phyloP scores from a whole-genome alignment of 208 protist species.

The Leishmania mexicana region DNA sequence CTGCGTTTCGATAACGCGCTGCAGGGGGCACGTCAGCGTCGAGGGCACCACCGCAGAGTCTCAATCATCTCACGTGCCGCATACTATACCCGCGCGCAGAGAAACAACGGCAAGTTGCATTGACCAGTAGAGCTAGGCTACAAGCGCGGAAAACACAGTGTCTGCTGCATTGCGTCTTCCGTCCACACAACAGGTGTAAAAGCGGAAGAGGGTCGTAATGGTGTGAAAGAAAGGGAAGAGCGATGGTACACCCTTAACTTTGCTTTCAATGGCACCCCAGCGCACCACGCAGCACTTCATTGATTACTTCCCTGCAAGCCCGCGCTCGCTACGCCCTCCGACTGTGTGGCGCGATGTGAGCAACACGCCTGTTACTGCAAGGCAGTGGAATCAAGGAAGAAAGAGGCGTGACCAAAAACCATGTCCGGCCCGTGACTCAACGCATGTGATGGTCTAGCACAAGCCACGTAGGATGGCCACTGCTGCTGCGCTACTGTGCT shows the following conservation, averaged over 20 bases:
- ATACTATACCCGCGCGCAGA: neutral
- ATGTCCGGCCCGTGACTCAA: neutral
- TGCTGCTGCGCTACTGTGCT: neutral
- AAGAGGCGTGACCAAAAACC: constrained; percentile 1
- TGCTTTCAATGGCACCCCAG: neutral
- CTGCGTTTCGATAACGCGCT: neutral
- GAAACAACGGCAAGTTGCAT: neutral
- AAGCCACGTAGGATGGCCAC: neutral
- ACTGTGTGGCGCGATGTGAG: neutral
- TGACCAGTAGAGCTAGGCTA: neutral
- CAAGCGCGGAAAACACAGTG: neutral
- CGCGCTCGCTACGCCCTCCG: neutral
- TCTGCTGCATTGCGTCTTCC: neutral
- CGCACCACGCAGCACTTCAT: neutral
- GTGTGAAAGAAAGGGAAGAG: neutral
- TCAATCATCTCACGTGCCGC: neutral
- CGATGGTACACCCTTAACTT: too few relatives aligned
- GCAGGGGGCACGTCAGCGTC: neutral
- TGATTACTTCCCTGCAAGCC: neutral
- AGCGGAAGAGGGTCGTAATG: neutral
- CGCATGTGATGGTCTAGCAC: neutral
- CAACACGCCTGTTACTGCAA: too few relatives aligned
- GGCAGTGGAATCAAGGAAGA: constrained; percentile 1
- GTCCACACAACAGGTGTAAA: neutral
- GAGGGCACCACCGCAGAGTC: neutral